Evolutionary conservation across 306 rosid genomes (phyloP).

Genomic region (Rubus parviflorus): DNA sequence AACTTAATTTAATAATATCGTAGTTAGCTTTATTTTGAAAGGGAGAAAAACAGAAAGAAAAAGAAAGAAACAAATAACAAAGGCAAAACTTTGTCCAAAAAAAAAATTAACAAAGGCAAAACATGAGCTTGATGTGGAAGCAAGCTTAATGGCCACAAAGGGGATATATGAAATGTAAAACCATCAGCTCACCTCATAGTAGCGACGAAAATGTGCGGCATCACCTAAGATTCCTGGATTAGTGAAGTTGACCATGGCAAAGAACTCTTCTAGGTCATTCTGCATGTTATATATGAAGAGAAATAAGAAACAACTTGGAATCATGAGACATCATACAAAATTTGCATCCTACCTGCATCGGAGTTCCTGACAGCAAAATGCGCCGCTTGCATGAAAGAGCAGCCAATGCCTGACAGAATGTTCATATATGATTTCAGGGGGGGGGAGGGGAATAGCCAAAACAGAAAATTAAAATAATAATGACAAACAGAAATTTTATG

Average conservation of each 20-base stretch:
- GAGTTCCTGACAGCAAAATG: slow-evolving; percentile 91
- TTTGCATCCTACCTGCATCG: slow-evolving; percentile 72
- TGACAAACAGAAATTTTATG: slow-evolving; percentile 1
- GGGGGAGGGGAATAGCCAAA: neutral
- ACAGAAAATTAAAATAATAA: slow-evolving; percentile 2
- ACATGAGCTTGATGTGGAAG: neutral
- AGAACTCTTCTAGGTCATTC: slow-evolving; percentile 98
- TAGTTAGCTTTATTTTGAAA: neutral
- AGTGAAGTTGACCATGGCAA: slow-evolving; percentile 89
- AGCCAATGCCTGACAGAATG: slow-evolving; percentile 74
- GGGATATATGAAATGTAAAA: slow-evolving; percentile 15
- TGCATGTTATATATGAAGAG: slow-evolving; percentile 36
- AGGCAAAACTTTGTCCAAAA: neutral
- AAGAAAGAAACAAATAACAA: slow-evolving; percentile 2
- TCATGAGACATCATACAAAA: slow-evolving; percentile 12
- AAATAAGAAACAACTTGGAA: slow-evolving; percentile 12
- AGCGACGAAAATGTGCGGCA: slow-evolving; percentile 72
- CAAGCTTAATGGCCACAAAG: neutral
- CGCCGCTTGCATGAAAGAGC: slow-evolving; percentile 80
- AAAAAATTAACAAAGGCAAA: slow-evolving; percentile 1
- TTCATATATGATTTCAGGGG: neutral
- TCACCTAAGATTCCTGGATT: slow-evolving; percentile 86
- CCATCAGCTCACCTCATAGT: slow-evolving; percentile 66
- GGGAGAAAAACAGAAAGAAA: neutral
- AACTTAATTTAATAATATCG: neutral